Percentiles rank a stretch among this genome's conserved stretches.
Evolutionary conservation across 192 early-diverging fungal species (phyloP).

Genomic region (Backusella westeae): DNA sequence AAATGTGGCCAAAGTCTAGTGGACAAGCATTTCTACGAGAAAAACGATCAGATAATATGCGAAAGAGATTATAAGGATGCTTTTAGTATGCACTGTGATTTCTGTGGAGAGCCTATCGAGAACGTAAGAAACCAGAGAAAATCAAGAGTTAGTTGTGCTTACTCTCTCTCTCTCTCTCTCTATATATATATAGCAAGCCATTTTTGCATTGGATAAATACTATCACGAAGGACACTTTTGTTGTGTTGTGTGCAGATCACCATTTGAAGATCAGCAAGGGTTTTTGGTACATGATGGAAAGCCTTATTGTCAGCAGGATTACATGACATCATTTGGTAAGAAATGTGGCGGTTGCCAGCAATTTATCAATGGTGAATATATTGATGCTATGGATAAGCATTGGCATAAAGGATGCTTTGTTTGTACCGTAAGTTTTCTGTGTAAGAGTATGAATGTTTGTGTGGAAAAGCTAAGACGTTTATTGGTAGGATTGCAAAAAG

Average conservation of each 20-base stretch:
- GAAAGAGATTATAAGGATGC: slow-evolving; percentile 48
- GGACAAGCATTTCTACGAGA: slow-evolving; percentile 52
- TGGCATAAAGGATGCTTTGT: slow-evolving; percentile 61
- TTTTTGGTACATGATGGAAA: slow-evolving; percentile 60
- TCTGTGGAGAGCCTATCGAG: slow-evolving; percentile 54
- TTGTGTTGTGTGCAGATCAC: slow-evolving; percentile 51
- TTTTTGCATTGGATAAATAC: slow-evolving; percentile 51
- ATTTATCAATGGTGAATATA: slow-evolving; percentile 51
- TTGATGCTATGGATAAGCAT: slow-evolving; percentile 48
- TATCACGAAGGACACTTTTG: slow-evolving; percentile 59
- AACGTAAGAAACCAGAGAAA: slow-evolving; percentile 10
- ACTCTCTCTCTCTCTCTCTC: too few relatives aligned
- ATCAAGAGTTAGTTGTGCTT: background rate
- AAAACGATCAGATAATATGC: slow-evolving; percentile 52
- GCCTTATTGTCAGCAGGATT: slow-evolving; percentile 61
- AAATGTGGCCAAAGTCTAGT: slow-evolving; percentile 44
- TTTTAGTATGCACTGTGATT: slow-evolving; percentile 54
- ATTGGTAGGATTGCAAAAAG: slow-evolving; percentile 1
- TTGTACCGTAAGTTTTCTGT: slow-evolving; percentile 35
- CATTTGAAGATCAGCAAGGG: slow-evolving; percentile 46
- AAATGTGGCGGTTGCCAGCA: slow-evolving; percentile 52
- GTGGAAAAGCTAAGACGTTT: too few relatives aligned
- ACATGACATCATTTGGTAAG: slow-evolving; percentile 45
- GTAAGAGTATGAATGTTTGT: too few relatives aligned
- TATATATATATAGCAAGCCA: slow-evolving; percentile 20